Evolutionary conservation across 2,329 filamentous ascomycete species (phyloP), one percentile per base, ranked within the genome.

Genomic region (Fusarium sp.): DNA sequence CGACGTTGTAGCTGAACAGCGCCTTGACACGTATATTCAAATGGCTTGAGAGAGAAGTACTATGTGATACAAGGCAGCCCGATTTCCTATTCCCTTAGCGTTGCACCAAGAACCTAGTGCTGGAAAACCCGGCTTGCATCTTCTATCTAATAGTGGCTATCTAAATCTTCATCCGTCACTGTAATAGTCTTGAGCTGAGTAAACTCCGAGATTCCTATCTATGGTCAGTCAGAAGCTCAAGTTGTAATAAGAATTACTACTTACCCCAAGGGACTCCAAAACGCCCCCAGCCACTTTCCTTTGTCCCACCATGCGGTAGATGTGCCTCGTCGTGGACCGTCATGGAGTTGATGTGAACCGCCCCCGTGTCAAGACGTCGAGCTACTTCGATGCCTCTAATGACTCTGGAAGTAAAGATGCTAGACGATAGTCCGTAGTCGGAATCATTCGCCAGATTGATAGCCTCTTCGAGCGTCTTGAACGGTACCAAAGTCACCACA

Each of bases 261-360:
- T 45, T 45, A 45, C 43, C 43, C 43, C 43, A 45, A 8, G 43
- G 43, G 13, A 45, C 43, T 24, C 43, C 43, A 45, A 71, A 71
- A 5, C 69, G 33, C 6, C 69, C 69, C 18, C 68, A 71, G 5
- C 69, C 69, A 27, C 69, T 71, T 6, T 66, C 64, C 41, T 71
- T 71, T 52, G 61, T 66, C 6, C 69, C 69, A 33, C 69, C 69
- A 3, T 71, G 69, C 8, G 69, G 69, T 22, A 71, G 29, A 35
- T 50, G 61, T 9, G 62, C 57, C 33, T 71, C 69, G n/a, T 71
- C 69, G 4, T 71, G 69, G 11, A 71, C 62, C 10, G 65, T 71
- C 65, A 69, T 65, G 6, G 27, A 29, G 35, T 71, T 71, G 27
- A 71, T 71, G 24, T 71, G 69, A 29, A 68, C 22, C 14, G 43